Evolutionary conservation across 1,284 basidiomycete genomes (phyloP), one percentile per base, ranked within the genome.

Genomic region (Apiotrichum mycotoxinovorans): DNA sequence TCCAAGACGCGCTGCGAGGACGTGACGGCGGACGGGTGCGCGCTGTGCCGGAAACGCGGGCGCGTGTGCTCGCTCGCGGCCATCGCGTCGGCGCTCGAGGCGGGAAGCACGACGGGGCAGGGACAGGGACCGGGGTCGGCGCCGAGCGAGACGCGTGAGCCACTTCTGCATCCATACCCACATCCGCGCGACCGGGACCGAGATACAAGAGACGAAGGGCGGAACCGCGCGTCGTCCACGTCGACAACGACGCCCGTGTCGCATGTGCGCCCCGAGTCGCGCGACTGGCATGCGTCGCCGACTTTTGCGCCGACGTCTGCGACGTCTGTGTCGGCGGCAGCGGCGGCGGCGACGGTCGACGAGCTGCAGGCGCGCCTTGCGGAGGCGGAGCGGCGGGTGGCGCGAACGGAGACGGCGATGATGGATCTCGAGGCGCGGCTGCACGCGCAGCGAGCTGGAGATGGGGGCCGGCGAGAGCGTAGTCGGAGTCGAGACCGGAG

Each of bases 1-100:
- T 61, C 64, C 38, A 71, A 71, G 54, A 69, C 67, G 15, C 63
- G 66, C n/a, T 71, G 69, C 57, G 65, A 69, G 52, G 67, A 67
- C 48, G 61, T 71, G 10, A 60, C 54, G 11, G 22, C 60, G 1
- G 52, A 54, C 7, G 69, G 69, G 4, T 71, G 69, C 52, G 49
- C 55, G 40, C 55, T 67, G 11, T 71, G 69, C 52, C 64, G 69
- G n/a, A 60, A 60, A 15, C 64, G 63, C 20, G 43, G 60, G 26
- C 63, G 60, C 42, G 18, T 30, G 11, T 71, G 70, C 43, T 66
- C 66, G 15, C 58, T 71, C 2, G 52, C 60, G 7, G 59, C 55
- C 15, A 25, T 60, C 14, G 55, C 56, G 5, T 43, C 48, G 27
- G 35, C 55, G 41, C 18, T 51, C 41, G 54, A 54, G 26, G 38